phyloP scores from a whole-genome alignment of 2,329 filamentous ascomycete genomes.

The Fusarium globosum region DNA sequence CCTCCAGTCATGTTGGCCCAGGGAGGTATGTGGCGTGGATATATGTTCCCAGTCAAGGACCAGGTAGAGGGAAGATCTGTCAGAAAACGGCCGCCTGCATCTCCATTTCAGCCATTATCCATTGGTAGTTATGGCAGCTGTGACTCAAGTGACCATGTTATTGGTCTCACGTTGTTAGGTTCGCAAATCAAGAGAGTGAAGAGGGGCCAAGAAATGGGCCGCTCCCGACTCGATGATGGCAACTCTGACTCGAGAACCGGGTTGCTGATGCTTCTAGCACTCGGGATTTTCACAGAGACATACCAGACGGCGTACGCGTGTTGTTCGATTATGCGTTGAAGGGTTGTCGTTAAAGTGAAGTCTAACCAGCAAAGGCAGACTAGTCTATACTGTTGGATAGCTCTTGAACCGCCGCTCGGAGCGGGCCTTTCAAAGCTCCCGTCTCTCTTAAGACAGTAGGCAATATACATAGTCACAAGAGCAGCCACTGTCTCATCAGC shows the following conservation, averaged over 20 bases:
- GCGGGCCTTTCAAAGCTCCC: conserved; percentile 32
- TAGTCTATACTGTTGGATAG: background rate
- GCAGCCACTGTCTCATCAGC: conserved; percentile 27
- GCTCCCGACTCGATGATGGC: background rate
- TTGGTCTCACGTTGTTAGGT: background rate
- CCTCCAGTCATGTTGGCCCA: conserved; percentile 19
- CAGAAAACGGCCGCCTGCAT: conserved; percentile 28
- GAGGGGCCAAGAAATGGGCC: background rate
- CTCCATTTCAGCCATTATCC: background rate
- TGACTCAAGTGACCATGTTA: background rate
- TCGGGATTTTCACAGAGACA: background rate
- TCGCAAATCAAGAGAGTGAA: conserved; percentile 4
- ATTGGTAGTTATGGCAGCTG: background rate
- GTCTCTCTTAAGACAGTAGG: background rate
- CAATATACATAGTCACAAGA: conserved; percentile 11
- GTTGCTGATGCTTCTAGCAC: background rate
- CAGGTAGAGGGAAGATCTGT: conserved; percentile 15
- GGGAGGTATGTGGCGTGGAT: conserved; percentile 40
- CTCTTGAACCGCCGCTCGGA: conserved; percentile 13
- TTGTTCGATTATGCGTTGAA: background rate
- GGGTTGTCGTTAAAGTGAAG: background rate
- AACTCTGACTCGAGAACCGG: background rate
- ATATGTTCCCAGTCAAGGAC: conserved; percentile 28
- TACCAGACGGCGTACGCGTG: background rate
- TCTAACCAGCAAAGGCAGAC: conserved; percentile 1